phyloP scores from a whole-genome alignment of 495 filamentous ascomycete species.

The Amphirosellinia nigrospora region DNA sequence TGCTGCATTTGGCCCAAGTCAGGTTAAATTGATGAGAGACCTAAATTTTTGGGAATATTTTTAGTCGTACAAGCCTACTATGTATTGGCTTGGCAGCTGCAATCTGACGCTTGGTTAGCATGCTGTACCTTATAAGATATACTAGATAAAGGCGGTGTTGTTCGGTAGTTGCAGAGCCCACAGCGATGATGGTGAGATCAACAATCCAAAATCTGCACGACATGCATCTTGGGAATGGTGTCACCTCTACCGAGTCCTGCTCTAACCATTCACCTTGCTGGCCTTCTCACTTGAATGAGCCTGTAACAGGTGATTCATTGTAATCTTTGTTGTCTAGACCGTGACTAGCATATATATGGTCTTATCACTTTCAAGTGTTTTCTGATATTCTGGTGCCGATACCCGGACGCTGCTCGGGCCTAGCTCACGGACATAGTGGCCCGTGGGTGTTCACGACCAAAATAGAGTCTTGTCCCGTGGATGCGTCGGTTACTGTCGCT shows the following conservation, averaged over 20 bases:
- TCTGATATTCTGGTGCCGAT: conserved; percentile 4
- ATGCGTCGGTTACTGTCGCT: conserved; percentile 17
- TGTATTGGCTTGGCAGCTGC: not conserved
- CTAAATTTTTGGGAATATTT: not conserved
- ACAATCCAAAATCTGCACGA: conserved; percentile 26
- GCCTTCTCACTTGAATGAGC: not conserved
- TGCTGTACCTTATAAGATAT: not conserved
- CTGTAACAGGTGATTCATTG: not conserved
- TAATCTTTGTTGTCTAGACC: not conserved
- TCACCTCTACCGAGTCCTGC: not conserved
- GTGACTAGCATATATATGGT: not conserved
- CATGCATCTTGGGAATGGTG: conserved; percentile 13
- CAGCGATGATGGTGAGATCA: conserved; percentile 22
- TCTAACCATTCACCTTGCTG: not conserved
- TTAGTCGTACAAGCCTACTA: conserved; percentile 6
- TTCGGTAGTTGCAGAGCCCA: conserved; percentile 9
- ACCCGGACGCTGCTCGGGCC: not conserved
- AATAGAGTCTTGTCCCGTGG: conserved; percentile 15
- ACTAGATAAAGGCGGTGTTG: not conserved
- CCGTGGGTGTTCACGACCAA: not conserved
- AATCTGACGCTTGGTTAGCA: not conserved
- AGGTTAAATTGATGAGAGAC: not conserved
- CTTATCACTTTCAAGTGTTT: not conserved
- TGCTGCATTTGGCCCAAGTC: not conserved
- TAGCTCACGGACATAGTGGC: not conserved